These are phyloP conservation scores for Rhizopogon vulgaris DNA, from an alignment of 768 basidiomycete species.

Conservation along the genomic window DNA sequence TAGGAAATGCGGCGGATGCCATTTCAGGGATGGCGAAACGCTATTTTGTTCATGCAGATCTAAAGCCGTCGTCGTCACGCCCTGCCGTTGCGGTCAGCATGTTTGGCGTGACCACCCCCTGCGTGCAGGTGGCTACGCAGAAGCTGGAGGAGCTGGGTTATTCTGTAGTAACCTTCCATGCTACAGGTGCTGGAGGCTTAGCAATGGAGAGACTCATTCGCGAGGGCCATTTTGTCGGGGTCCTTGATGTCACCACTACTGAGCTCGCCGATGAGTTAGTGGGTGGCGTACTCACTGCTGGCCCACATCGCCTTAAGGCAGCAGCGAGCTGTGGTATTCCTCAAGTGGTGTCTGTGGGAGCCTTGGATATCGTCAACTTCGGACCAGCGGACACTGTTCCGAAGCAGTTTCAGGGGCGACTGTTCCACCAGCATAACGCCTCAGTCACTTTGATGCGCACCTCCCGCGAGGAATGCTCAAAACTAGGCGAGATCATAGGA, in stretches of 20 bases:
- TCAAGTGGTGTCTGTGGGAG: slow-evolving; percentile 26
- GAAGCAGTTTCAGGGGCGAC: slow-evolving; percentile 10
- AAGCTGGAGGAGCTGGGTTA: slow-evolving; percentile 19
- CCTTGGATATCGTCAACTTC: slow-evolving; percentile 30
- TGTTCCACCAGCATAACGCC: slow-evolving; percentile 19
- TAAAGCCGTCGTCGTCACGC: background rate
- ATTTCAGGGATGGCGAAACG: slow-evolving; percentile 20
- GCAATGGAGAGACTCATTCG: slow-evolving; percentile 26
- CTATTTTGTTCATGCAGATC: background rate
- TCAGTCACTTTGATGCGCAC: slow-evolving; percentile 27
- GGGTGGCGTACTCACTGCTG: slow-evolving; percentile 23
- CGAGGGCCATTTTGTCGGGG: slow-evolving; percentile 18
- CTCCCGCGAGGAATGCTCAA: slow-evolving; percentile 15
- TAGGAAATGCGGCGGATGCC: slow-evolving; percentile 23
- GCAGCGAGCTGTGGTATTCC: slow-evolving; percentile 14
- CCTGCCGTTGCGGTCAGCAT: slow-evolving; percentile 17
- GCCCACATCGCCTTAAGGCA: slow-evolving; percentile 21
- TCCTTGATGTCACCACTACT: slow-evolving; percentile 27
- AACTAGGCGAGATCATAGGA: slow-evolving; percentile 16
- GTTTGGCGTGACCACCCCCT: slow-evolving; percentile 23
- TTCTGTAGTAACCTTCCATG: slow-evolving; percentile 19
- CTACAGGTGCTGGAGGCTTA: slow-evolving; percentile 21
- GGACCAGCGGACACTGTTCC: slow-evolving; percentile 21
- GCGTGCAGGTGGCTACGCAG: slow-evolving; percentile 14
- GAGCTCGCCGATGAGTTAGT: slow-evolving; percentile 27